A percentile compares a stretch with the other conserved stretches of the same genome.
Conservation (phyloP, 2,329 filamentous ascomycete species). For the Penicillium italicum region DNA sequence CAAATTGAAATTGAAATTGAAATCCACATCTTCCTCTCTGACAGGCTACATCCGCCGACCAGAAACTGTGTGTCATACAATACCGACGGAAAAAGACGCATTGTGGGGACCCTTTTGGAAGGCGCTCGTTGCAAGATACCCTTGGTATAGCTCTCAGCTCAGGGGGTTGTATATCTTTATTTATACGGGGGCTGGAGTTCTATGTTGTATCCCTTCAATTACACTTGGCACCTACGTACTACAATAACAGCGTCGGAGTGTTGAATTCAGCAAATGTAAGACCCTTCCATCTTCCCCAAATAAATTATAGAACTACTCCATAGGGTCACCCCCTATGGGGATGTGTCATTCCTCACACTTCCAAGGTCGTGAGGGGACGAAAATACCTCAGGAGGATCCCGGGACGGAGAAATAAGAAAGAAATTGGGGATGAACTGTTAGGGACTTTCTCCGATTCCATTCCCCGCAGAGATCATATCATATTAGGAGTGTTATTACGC, state of each 20-base stretch:
- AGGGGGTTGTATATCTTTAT: not conserved
- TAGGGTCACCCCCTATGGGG: not conserved
- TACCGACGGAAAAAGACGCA: constrained; percentile 24
- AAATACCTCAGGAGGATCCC: not conserved
- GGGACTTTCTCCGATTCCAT: not conserved
- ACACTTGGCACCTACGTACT: not conserved
- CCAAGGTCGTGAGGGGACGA: constrained; percentile 1
- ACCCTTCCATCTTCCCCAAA: not conserved
- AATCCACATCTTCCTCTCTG: constrained; percentile 5
- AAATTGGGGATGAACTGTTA: not conserved
- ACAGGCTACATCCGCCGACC: constrained; percentile 17
- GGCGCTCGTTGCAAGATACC: not conserved
- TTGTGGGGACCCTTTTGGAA: constrained; percentile 18
- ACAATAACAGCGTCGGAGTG: too few relatives aligned
- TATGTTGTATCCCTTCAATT: not conserved
- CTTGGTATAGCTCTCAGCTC: not conserved
- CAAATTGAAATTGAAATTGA: not conserved
- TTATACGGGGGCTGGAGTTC: too few relatives aligned
- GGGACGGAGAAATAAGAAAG: not conserved
- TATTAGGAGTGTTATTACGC: not conserved
- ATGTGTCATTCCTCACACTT: constrained; percentile 1
- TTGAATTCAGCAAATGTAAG: too few relatives aligned
- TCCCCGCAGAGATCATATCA: not conserved
- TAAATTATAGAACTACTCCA: not conserved
- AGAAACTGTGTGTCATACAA: constrained; percentile 22